Conservation (phyloP, 768 basidiomycete genomes). For the Exidia glandulosa region DNA sequence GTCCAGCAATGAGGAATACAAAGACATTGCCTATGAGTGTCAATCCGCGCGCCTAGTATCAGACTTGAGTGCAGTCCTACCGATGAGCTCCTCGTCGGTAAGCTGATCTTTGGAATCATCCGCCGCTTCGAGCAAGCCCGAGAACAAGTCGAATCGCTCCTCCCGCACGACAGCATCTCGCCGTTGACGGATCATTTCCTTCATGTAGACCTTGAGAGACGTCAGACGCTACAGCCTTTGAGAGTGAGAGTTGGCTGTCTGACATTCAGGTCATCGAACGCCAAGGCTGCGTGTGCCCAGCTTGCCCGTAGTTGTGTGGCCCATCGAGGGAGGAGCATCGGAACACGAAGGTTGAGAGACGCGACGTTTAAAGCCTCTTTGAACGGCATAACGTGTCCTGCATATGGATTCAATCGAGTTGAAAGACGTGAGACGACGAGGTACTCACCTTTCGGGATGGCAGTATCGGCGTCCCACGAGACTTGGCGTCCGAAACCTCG, state of each 20-base stretch:
- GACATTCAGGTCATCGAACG: background rate
- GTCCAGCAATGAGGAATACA: constrained; percentile 15
- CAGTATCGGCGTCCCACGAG: background rate
- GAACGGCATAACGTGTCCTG: background rate
- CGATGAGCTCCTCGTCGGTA: background rate
- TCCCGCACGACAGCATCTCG: background rate
- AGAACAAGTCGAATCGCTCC: background rate
- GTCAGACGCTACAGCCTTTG: background rate
- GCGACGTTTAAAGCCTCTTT: background rate
- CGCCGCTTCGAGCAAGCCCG: background rate
- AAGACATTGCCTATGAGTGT: constrained; percentile 4
- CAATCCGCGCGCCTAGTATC: too few species aligned
- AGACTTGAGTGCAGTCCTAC: too few species aligned
- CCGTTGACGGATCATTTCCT: background rate
- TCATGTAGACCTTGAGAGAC: background rate
- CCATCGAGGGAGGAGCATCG: background rate
- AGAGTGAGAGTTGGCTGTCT: background rate
- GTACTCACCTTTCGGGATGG: background rate
- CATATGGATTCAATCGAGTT: background rate
- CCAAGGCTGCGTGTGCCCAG: background rate
- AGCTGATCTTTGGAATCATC: background rate
- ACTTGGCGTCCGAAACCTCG: background rate
- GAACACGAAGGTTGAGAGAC: background rate
- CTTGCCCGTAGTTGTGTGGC: background rate
- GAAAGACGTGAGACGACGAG: background rate